Evolutionary conservation across 2,329 filamentous ascomycete genomes (phyloP), one percentile per base, ranked within the genome.

Genomic region (Leptographium radiaticola): DNA sequence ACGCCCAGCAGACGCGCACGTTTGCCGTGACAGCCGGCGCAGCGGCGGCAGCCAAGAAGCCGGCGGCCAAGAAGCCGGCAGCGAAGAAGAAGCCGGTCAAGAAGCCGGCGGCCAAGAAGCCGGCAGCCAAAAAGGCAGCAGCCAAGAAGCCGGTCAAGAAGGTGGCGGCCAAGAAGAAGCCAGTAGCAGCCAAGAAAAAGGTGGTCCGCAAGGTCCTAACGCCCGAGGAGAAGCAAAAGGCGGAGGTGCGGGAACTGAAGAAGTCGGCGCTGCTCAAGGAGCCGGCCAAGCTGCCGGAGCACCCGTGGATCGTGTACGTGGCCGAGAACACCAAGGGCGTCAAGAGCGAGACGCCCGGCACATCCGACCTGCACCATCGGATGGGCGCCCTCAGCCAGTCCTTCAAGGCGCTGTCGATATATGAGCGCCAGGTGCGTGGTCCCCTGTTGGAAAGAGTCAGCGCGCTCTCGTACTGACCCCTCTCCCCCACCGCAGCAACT

Each of bases 401-500:
- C 1, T 80, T 64, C 64, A 71, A 71, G 55, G 49, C 51, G 4
- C 59, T 80, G 40, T 62, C 73, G 9, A 42, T 64, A 2, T 57
- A 64, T 0, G 72, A 79, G 59, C 56, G 62, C 9, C 62, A 76
- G 67, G 76, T 79, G 66, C 58, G 71, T 55, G n/a, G 15, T 30
- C 15, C 33, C 9, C 8, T 47, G 1, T 42, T n/a, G 5, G 5
- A 25, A 25, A 25, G 7, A 6, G 31, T 4, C 43, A 11, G 33
- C 40, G 6, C 5, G 6, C 42, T 13, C 44, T 25, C 2, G 40
- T 12, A 16, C 12, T 25, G 3, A 30, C 15, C 30, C 4, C 36
- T 13, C 25, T 6, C 15, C 25, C 6, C 3, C 44, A 11, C 7
- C 13, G 13, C 53, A 76, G 72, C 63, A 59, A 43, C 64, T 77